Base-by-base conservation (phyloP, 345 rosid species). In the Chamaenerion angustifolium region DNA sequence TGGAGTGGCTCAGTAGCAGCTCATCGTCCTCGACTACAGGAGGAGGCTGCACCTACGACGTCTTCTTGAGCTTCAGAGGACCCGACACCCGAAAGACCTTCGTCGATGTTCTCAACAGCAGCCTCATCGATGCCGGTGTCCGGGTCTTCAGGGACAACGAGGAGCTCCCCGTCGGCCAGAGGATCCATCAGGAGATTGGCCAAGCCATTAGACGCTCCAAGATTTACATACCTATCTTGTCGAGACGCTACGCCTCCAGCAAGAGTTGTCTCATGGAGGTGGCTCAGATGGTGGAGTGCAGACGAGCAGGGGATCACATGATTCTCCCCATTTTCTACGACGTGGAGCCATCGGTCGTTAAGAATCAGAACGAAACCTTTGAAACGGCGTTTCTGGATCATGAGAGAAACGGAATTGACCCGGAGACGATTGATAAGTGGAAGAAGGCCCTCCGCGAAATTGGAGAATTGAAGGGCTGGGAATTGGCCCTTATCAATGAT, bases 61-160 rank as follows among this genome's bases (percentile, higher is more conserved):
- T 56, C 14, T 56, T 56, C 60, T 46, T 56, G 46, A 56, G 42
- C 51, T 56, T 56, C 35, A 40, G 60, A 17, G 53, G 60, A 8
- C 53, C 42, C 0, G 60, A 47, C 16, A 40, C 46, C 16, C 51
- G 60, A 11, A 19, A 37, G 3, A 35, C 35, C 53, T 40, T 56
- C 35, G 16, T 52, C 12, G 60, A 56, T 41, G 41, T 15, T 17
- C 60, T 56, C 8, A 47, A 56, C 46, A 31, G 19, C 1, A 27
- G 15, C 53, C 51, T 56, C 16, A 18, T 6, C 2, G 52, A 37
- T 10, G 42, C 52, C 3, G 60, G 60, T n/a, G 41, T 56, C 25
- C 42, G 9, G 18, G 43, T 42, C 45, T 56, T 48, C 53, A 46
- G 60, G 19, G 60, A 56, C 43, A 44, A 48, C 0, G 60, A 56